Evolutionary conservation across 2,329 filamentous ascomycete species (phyloP).

Genomic region (Xylariaceae sp.): DNA sequence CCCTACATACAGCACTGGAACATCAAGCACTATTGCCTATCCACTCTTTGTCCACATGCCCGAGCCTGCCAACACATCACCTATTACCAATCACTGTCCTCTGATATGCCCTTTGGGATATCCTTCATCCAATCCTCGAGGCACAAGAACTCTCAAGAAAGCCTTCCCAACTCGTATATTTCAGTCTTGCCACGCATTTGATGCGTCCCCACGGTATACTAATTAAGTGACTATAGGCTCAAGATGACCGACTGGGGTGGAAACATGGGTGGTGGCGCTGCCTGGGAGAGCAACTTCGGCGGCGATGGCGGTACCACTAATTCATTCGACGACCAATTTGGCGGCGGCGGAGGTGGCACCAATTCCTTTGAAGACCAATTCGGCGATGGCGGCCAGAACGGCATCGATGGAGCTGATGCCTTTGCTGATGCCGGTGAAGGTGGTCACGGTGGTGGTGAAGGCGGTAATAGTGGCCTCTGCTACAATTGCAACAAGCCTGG

Average conservation of each 20-base stretch:
- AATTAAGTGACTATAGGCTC: not conserved
- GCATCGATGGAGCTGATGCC: constrained; percentile 1
- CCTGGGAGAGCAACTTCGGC: not conserved
- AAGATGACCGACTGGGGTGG: not conserved
- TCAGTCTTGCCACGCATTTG: too few species aligned
- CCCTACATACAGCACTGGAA: too few species aligned
- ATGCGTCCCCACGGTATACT: too few species aligned
- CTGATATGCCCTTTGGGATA: too few species aligned
- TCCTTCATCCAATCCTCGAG: too few species aligned
- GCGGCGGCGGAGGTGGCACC: not conserved
- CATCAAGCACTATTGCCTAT: too few species aligned
- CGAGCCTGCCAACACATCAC: too few species aligned
- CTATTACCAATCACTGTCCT: too few species aligned
- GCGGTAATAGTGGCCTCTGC: constrained; percentile 17
- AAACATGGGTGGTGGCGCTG: not conserved
- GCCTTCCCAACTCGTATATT: too few species aligned
- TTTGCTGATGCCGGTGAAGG: constrained; percentile 9
- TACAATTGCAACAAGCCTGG: constrained; percentile 57
- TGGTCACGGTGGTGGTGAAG: constrained; percentile 12
- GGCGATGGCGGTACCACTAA: not conserved
- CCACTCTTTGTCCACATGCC: too few species aligned
- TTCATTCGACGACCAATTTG: constrained; percentile 1
- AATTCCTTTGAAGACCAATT: not conserved
- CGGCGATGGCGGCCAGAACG: constrained; percentile 3
- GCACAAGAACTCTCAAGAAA: too few species aligned